Evolutionary conservation across 2,329 filamentous ascomycete genomes (phyloP), one percentile per base, ranked within the genome.

Genomic region (Nannizziopsis barbatae): DNA sequence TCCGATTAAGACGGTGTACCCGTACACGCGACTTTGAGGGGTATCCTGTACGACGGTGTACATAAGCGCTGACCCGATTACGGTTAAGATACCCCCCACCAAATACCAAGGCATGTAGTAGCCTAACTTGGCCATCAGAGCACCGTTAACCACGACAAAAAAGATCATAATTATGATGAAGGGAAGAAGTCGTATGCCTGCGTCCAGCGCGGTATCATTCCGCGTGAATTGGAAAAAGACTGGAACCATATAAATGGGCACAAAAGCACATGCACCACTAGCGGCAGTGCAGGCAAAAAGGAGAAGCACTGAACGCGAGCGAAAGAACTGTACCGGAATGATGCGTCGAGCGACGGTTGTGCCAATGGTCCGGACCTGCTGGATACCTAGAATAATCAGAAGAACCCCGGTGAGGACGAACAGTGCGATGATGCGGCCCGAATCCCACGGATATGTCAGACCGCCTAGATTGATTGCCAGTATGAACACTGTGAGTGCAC

Each of bases 201-300:
- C 41, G 5, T 43, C 14, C 4, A 43, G 27, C 17, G 41, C 11
- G 7, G 11, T n/a, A 35, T 43, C 41, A 2, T n/a, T 14, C 41
- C n/a, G n/a, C n/a, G n/a, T n/a, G 14, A 78, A 78, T 50, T 74
- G 71, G 57, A 77, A 78, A 61, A 68, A 76, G 0, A 78, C 61
- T 0, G 76, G 75, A 6, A 73, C n/a, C n/a, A n/a, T n/a, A n/a
- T n/a, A n/a, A n/a, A n/a, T n/a, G n/a, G n/a, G n/a, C 69, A 59
- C 73, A 78, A 60, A 77, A 79, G 5, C 73, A 62, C 41, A 17
- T 18, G 2, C 10, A 2, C 41, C 32, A 33, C 10, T 11, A 6
- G 14, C 10, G 10, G 20, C 5, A 30, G 3, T 5, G 2, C 22
- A 18, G 30, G 9, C 10, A n/a, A 11, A 37, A 37, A 9, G 35